Percentiles rank a stretch among this genome's conserved stretches.
phyloP scores from a whole-genome alignment of 192 early-diverging fungal genomes.

The Mortierella hygrophila region DNA sequence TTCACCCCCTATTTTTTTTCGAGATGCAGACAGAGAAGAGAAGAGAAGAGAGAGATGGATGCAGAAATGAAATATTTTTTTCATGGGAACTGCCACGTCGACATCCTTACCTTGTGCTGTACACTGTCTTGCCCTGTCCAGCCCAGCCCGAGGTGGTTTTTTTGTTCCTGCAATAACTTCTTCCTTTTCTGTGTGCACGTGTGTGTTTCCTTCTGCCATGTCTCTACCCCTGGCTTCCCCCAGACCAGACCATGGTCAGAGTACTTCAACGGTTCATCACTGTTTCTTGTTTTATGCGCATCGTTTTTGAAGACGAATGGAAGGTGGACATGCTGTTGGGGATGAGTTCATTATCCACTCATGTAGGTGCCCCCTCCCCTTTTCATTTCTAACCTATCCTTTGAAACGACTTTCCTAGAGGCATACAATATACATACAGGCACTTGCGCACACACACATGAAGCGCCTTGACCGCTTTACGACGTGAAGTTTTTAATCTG shows the following conservation, averaged over 20 bases:
- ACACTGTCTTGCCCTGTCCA: neutral
- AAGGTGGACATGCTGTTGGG: neutral
- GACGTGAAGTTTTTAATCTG: neutral
- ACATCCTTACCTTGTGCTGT: neutral
- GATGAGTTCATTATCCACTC: neutral
- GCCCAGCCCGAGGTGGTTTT: neutral
- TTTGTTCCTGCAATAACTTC: neutral
- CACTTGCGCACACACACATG: neutral
- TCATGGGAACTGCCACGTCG: constrained; percentile 24
- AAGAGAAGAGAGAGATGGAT: neutral
- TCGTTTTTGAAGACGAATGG: neutral
- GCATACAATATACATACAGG: neutral
- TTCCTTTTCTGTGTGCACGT: neutral
- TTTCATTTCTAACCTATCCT: neutral
- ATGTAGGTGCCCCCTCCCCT: neutral
- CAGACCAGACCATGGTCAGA: neutral
- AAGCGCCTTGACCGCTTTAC: constrained; percentile 4
- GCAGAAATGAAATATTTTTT: constrained; percentile 18
- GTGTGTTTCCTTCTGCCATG: neutral
- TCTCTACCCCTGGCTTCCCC: neutral
- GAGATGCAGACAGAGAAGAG: neutral
- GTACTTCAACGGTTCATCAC: neutral
- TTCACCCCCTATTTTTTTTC: constrained; percentile 23
- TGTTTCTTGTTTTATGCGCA: neutral
- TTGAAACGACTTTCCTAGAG: neutral